These are phyloP conservation scores for Hypoxylon rickii DNA, from an alignment of 495 filamentous ascomycete species.

Conservation along the genomic window DNA sequence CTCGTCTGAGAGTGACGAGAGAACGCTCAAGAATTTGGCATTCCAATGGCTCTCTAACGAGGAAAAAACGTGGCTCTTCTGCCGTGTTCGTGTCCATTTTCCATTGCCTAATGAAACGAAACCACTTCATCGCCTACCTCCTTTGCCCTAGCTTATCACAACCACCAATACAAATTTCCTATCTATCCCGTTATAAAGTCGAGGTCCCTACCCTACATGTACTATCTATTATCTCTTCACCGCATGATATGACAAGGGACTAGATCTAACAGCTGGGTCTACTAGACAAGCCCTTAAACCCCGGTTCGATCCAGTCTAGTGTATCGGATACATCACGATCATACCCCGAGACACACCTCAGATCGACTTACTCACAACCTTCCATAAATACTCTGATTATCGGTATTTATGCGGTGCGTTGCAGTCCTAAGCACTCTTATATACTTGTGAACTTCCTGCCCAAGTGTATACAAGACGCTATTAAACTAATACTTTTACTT, in stretches of 20 bases:
- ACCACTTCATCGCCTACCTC: neutral
- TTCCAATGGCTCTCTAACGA: slow-evolving; percentile 30
- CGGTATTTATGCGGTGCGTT: slow-evolving; percentile 35
- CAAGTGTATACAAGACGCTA: too few relatives aligned
- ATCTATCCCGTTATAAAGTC: slow-evolving; percentile 4
- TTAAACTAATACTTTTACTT: slow-evolving; percentile 10
- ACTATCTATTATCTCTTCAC: slow-evolving; percentile 40
- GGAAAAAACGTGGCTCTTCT: slow-evolving; percentile 20
- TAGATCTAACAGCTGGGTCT: slow-evolving; percentile 24
- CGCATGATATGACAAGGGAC: slow-evolving; percentile 30
- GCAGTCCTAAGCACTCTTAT: too few relatives aligned
- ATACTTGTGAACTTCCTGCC: too few relatives aligned
- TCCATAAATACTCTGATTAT: neutral
- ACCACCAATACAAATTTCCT: neutral
- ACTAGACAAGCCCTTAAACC: slow-evolving; percentile 32
- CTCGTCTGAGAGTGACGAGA: slow-evolving; percentile 12
- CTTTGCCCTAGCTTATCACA: slow-evolving; percentile 24
- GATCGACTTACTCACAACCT: slow-evolving; percentile 3
- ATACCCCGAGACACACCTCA: slow-evolving; percentile 15
- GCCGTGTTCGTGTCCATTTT: slow-evolving; percentile 30
- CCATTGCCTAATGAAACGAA: slow-evolving; percentile 11
- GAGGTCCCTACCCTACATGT: too few relatives aligned
- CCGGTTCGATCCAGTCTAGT: slow-evolving; percentile 15
- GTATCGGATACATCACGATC: slow-evolving; percentile 24
- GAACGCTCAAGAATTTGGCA: slow-evolving; percentile 3